Percentiles rank a stretch among this genome's conserved stretches.
These are phyloP conservation scores for Calonectria pteridis DNA, from an alignment of 2,329 filamentous ascomycete species.

Conservation along the genomic window DNA sequence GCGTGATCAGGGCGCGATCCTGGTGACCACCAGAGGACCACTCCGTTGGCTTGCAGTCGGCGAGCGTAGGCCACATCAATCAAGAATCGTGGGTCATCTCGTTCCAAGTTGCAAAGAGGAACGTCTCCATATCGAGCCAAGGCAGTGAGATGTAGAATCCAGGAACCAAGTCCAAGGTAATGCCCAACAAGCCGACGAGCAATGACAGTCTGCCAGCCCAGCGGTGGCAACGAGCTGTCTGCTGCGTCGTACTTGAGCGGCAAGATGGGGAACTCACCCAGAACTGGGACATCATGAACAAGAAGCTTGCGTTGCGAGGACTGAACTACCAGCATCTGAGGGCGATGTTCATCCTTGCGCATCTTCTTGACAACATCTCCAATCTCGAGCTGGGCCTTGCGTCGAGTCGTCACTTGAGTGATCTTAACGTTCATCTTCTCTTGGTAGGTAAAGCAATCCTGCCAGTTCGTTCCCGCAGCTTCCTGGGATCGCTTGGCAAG, in stretches of 20 bases:
- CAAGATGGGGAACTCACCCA: constrained; percentile 87
- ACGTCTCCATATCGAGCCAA: constrained; percentile 94
- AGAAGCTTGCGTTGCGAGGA: constrained; percentile 87
- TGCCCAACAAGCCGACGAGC: constrained; percentile 88
- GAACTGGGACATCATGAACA: constrained; percentile 84
- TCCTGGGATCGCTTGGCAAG: constrained; percentile 75
- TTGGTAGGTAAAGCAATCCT: constrained; percentile 88
- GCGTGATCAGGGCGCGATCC: constrained; percentile 92
- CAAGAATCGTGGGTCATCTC: constrained; percentile 92
- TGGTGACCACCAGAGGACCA: constrained; percentile 97
- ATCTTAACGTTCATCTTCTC: constrained; percentile 88
- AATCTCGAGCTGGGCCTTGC: constrained; percentile 90
- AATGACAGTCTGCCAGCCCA: constrained; percentile 94
- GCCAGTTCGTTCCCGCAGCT: constrained; percentile 77
- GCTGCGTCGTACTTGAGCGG: constrained; percentile 84
- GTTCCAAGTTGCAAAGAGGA: constrained; percentile 94
- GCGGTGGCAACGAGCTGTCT: constrained; percentile 88
- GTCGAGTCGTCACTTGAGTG: constrained; percentile 87
- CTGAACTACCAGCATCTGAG: constrained; percentile 89
- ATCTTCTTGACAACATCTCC: constrained; percentile 91
- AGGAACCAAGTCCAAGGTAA: constrained; percentile 92
- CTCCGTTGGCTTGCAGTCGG: constrained; percentile 88
- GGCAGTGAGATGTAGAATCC: constrained; percentile 89
- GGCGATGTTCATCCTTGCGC: constrained; percentile 83
- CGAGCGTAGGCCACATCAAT: constrained; percentile 97